These are phyloP conservation scores for Candida koratica DNA, from an alignment of 805 yeast species.

Conservation along the genomic window DNA sequence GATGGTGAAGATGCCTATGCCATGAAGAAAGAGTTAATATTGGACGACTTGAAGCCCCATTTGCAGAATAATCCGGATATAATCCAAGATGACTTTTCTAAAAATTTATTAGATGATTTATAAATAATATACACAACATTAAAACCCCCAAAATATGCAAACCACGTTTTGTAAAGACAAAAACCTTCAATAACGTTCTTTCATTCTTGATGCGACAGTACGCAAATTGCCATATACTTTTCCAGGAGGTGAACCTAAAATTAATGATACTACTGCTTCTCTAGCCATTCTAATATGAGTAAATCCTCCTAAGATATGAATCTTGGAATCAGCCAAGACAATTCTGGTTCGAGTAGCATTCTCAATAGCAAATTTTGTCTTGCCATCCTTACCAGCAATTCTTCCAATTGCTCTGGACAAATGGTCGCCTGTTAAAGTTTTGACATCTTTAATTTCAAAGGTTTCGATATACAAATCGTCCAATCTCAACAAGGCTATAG, in stretches of 20 bases:
- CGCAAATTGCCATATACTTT: constrained; percentile 96
- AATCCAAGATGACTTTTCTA: constrained; percentile 53
- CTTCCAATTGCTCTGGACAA: constrained; percentile 98
- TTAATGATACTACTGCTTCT: constrained; percentile 90
- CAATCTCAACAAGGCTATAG: constrained; percentile 87
- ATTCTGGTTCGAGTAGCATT: constrained; percentile 98
- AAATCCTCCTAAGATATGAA: constrained; percentile 95
- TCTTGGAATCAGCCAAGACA: constrained; percentile 93
- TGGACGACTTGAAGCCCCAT: constrained; percentile 61
- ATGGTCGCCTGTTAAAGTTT: constrained; percentile 93
- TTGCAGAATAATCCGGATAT: constrained; percentile 40
- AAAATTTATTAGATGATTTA: constrained; percentile 29
- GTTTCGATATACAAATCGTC: constrained; percentile 97
- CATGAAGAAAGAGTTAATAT: constrained; percentile 69
- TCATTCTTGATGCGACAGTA: constrained; percentile 94
- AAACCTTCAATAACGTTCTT: constrained; percentile 72
- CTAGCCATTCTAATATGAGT: constrained; percentile 98
- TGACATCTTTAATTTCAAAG: constrained; percentile 94
- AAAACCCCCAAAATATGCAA: constrained; percentile 6
- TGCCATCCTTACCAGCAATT: constrained; percentile 99
- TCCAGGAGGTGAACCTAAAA: constrained; percentile 97
- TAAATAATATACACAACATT: constrained; percentile 11
- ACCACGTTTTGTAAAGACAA: background rate
- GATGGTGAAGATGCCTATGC: constrained; percentile 98
- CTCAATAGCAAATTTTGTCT: constrained; percentile 96